These are phyloP conservation scores for Jamesozyma jinghongensis DNA, from an alignment of 805 yeast species.

Conservation along the genomic window DNA sequence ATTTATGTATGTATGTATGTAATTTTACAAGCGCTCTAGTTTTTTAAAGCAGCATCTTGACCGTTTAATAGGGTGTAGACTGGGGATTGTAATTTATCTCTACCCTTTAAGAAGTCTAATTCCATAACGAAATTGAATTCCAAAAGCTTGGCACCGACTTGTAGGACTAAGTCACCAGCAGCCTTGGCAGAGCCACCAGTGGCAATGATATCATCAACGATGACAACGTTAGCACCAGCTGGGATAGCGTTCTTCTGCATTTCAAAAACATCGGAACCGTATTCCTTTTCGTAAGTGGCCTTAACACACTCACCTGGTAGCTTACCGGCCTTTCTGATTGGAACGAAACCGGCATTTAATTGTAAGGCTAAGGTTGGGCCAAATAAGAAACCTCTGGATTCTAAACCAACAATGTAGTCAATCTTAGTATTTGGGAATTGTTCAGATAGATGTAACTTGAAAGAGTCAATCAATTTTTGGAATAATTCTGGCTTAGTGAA, in stretches of 20 bases:
- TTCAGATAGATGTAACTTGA: constrained; percentile 60
- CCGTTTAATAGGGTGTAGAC: constrained; percentile 84
- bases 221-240: constrained; percentile 67
- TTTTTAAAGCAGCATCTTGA: constrained; percentile 48
- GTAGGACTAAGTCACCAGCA: constrained; percentile 74
- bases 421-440: constrained; percentile 48
- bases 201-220: constrained; percentile 95
- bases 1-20: constrained; percentile 2
- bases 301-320: constrained; percentile 75
- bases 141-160: constrained; percentile 59
- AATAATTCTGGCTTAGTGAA: constrained; percentile 76
- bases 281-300: constrained; percentile 80
- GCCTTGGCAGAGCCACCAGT: constrained; percentile 96
- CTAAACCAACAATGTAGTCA: constrained; percentile 89
- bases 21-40: constrained; percentile 2
- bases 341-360: constrained; percentile 82
- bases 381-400: constrained; percentile 92
- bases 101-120: constrained; percentile 88
- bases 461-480: constrained; percentile 71
- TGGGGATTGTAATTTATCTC: constrained; percentile 76
- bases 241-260: constrained; percentile 78
- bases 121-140: constrained; percentile 90
- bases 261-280: constrained; percentile 84
- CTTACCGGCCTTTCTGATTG: constrained; percentile 92
- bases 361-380: constrained; percentile 94